Conservation (phyloP, 2,329 filamentous ascomycete genomes). For the Chaetomiaceae sp. region DNA sequence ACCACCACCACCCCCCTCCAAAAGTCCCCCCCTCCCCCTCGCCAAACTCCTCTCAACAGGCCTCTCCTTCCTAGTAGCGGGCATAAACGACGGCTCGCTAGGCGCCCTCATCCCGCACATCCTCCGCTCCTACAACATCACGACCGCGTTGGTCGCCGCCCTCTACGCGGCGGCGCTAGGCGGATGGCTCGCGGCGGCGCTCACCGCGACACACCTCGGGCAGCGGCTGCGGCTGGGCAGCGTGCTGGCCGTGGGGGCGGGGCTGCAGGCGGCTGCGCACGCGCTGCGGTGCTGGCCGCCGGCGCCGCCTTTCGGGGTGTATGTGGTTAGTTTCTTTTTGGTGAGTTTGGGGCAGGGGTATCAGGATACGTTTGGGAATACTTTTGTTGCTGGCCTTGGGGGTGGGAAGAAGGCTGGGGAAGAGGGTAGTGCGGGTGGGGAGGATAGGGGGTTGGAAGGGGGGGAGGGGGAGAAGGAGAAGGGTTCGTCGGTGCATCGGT, state of each 20-base stretch:
- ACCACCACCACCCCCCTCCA: no score
- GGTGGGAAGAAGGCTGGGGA: no score
- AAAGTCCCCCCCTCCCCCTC: conserved; percentile 8
- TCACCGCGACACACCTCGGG: conserved; percentile 47
- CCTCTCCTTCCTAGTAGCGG: conserved; percentile 61
- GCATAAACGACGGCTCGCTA: conserved; percentile 60
- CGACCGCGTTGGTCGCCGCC: conserved; percentile 46
- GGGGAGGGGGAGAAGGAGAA: neutral
- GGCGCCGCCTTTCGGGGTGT: conserved; percentile 52
- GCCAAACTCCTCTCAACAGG: conserved; percentile 51
- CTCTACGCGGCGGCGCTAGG: conserved; percentile 52
- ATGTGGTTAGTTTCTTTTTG: conserved; percentile 53
- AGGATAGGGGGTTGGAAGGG: neutral
- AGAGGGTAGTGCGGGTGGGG: neutral
- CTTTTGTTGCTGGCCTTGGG: conserved; percentile 46
- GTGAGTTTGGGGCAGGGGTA: conserved; percentile 56
- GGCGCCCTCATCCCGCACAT: conserved; percentile 61
- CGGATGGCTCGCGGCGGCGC: conserved; percentile 45
- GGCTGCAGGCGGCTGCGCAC: conserved; percentile 50
- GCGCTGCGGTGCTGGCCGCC: conserved; percentile 45
- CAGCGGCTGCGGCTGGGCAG: conserved; percentile 51
- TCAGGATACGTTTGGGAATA: conserved; percentile 60
- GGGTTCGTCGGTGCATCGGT: conserved; percentile 44
- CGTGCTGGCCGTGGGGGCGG: conserved; percentile 52
- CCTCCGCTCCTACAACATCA: conserved; percentile 50